Conservation (phyloP, 129 eudicot genomes). For the Arctium minus region DNA sequence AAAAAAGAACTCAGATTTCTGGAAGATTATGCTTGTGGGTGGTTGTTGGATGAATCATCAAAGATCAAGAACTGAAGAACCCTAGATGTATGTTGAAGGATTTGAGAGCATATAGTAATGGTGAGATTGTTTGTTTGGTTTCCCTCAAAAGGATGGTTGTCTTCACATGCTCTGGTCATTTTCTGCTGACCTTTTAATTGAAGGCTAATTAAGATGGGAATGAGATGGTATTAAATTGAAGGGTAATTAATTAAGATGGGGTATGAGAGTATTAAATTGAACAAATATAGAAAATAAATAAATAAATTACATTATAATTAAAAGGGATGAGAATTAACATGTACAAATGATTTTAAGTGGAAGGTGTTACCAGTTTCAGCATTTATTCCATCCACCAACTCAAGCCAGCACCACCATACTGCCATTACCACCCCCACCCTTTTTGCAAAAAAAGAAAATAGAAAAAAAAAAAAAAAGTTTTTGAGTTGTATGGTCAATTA, state of each 20-base stretch:
- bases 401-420: slow-evolving; percentile 21
- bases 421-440: slow-evolving; percentile 3
- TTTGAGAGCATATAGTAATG: slow-evolving; percentile 1
- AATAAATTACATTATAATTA: background rate
- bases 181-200: background rate
- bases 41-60: slow-evolving; percentile 2
- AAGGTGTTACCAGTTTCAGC: slow-evolving; percentile 29
- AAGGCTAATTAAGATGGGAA: slow-evolving; percentile 21
- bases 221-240: background rate
- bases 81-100: slow-evolving; percentile 30
- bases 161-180: slow-evolving; percentile 48
- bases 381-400: slow-evolving; percentile 63
- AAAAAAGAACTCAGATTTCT: background rate
- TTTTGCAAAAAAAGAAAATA: background rate
- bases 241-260: background rate
- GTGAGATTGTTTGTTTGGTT: slow-evolving; percentile 27
- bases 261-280: background rate
- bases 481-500: background rate
- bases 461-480: background rate
- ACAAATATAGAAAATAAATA: background rate
- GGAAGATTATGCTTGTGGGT: slow-evolving; percentile 10
- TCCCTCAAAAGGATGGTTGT: slow-evolving; percentile 33
- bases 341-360: slow-evolving; percentile 11
- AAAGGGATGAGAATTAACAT: background rate
- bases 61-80: background rate